phyloP scores from a whole-genome alignment of 2,329 filamentous ascomycete genomes.

The Graphium sp. region DNA sequence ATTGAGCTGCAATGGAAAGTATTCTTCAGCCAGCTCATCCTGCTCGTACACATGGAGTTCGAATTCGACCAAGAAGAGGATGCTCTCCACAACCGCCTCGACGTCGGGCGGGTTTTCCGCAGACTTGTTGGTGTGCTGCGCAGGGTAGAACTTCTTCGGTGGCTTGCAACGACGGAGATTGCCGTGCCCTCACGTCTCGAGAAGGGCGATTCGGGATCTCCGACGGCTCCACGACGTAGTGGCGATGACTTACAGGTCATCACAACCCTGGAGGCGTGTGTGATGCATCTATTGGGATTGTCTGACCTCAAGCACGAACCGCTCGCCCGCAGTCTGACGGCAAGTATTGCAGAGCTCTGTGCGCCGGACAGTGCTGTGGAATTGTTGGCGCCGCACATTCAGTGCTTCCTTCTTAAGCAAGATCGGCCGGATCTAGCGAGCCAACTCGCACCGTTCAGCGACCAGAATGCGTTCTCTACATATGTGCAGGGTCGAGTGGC shows the following conservation, averaged over 20 bases:
- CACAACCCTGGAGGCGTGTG: slow-evolving; percentile 41
- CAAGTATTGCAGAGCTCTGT: slow-evolving; percentile 49
- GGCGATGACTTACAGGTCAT: slow-evolving; percentile 29
- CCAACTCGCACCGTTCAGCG: slow-evolving; percentile 38
- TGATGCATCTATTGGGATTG: slow-evolving; percentile 47
- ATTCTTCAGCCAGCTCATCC: slow-evolving; percentile 65
- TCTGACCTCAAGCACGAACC: slow-evolving; percentile 30
- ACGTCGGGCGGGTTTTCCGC: slow-evolving; percentile 54
- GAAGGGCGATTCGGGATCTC: slow-evolving; percentile 16
- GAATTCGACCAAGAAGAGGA: slow-evolving; percentile 62
- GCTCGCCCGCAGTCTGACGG: slow-evolving; percentile 44
- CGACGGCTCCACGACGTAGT: slow-evolving; percentile 19
- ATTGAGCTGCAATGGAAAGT: slow-evolving; percentile 56
- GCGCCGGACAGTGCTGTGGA: slow-evolving; percentile 50
- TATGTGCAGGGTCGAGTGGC: slow-evolving; percentile 77
- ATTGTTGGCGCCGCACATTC: slow-evolving; percentile 39
- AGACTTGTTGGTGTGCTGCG: slow-evolving; percentile 54
- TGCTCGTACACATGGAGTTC: slow-evolving; percentile 74
- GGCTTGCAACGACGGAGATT: slow-evolving; percentile 46
- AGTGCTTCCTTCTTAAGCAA: slow-evolving; percentile 43
- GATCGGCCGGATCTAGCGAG: slow-evolving; percentile 42
- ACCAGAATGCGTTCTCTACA: slow-evolving; percentile 44
- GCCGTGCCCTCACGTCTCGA: slow-evolving; percentile 26
- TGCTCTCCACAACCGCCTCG: slow-evolving; percentile 38
- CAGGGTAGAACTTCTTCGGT: slow-evolving; percentile 56